Base-by-base conservation (phyloP, 495 filamentous ascomycete species). In the Stereocaulon alpinum region DNA sequence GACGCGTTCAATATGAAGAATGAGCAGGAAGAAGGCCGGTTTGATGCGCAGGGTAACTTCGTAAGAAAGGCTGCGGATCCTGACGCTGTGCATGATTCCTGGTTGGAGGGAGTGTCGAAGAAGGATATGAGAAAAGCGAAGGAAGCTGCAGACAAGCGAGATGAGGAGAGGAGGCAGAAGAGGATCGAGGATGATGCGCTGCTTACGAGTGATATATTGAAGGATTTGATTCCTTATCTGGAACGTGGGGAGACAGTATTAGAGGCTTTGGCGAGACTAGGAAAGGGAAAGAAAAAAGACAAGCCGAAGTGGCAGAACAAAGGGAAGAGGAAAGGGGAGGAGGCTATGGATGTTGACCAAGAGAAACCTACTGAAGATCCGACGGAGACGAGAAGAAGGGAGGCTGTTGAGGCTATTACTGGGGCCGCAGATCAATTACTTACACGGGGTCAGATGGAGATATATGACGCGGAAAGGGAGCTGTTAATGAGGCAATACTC, bases 1-100 rank as follows among this genome's bases (percentile, higher is more conserved):
- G 93, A 96, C 71, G 93, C 91, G 0, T 98, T 98, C 78, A 96
- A 98, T 67, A 91, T 98, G 82, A 82, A 79, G 51, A 73, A 77
- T 6, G 93, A 98, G 71, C 84, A 91, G 67, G 94, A 98, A 69
- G 93, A 97, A 67, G 93, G 93, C 0, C 77, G 82, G 14, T 97
- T 96, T 66, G 93, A 98, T 67, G 87, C 88, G 56, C 74, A 82
- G 17, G 93, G 93, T 3, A 97, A 96, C 68, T 98, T 79, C 69
- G 83, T 98, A 34, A 80, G 93, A n/a, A 93, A 91, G 63, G 91
- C 91, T 1, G 76, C 72, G 0, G 93, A 98, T 66, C 89, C 90
- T 1, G 89, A 96, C 66, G 90, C 92, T 5, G 80, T 88, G 12
- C 89, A 98, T 67, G 93, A 98, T 72, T 78, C 80, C 3, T 98